Evolutionary conservation across 129 eudicot genomes (phyloP).

Genomic region (Dittrichia graveolens): DNA sequence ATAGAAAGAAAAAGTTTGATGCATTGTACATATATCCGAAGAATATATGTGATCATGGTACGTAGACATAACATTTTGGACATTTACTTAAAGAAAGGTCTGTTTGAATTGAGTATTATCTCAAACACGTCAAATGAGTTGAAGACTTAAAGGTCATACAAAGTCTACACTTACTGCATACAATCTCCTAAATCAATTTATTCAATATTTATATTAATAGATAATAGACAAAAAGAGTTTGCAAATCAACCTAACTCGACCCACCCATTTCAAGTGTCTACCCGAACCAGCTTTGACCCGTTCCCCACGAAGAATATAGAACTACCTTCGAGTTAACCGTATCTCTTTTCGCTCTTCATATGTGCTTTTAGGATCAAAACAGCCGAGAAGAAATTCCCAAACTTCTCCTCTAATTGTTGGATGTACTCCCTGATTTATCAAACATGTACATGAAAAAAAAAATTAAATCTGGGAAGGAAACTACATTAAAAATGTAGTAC

Average conservation of each 20-base stretch:
- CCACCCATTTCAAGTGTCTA: background rate
- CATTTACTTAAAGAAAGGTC: background rate
- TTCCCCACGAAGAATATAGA: background rate
- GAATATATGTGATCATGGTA: background rate
- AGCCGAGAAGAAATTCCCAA: constrained; percentile 90
- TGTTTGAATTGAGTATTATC: background rate
- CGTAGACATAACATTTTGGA: background rate
- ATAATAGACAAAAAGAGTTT: background rate
- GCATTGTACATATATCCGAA: background rate
- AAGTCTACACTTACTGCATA: background rate
- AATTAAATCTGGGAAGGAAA: background rate
- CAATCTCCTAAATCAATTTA: background rate
- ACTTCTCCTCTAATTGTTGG: constrained; percentile 95
- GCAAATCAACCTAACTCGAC: background rate
- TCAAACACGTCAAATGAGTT: background rate
- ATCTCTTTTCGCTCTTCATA: constrained; percentile 74
- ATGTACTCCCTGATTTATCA: constrained; percentile 73
- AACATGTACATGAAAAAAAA: background rate
- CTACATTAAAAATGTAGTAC: constrained; percentile 4
- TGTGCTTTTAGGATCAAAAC: constrained; percentile 90
- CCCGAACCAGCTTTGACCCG: background rate
- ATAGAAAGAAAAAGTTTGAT: background rate
- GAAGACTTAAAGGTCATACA: background rate
- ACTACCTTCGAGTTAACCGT: constrained; percentile 73
- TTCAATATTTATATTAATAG: background rate